Evolutionary conservation across 306 rosid genomes (phyloP).

Genomic region (Quercus cerris): DNA sequence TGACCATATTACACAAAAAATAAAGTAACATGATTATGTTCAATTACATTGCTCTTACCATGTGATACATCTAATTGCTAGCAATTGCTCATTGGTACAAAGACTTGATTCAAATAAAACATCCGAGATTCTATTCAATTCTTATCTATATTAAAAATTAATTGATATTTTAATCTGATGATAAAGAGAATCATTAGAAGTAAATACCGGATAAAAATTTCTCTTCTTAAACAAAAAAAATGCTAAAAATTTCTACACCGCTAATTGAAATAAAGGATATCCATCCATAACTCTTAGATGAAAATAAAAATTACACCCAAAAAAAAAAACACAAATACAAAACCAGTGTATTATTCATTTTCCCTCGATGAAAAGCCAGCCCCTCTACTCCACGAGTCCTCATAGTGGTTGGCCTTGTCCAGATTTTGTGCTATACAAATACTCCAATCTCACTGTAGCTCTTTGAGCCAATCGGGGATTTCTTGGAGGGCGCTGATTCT

Average conservation of each 20-base stretch:
- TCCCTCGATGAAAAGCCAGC: background rate
- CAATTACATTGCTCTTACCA: too few species aligned
- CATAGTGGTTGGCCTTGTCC: background rate
- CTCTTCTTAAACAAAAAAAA: fast-evolving
- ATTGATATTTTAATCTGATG: too few species aligned
- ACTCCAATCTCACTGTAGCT: too few species aligned
- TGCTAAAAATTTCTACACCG: background rate
- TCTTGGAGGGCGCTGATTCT: background rate
- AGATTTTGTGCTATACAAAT: too few species aligned
- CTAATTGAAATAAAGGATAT: background rate
- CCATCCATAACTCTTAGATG: background rate
- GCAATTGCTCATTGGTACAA: too few species aligned
- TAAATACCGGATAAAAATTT: fast-evolving
- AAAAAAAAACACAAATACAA: background rate
- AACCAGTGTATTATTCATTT: background rate
- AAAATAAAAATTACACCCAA: background rate
- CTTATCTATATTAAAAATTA: too few species aligned
- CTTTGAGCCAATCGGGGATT: too few species aligned
- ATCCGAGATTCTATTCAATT: too few species aligned
- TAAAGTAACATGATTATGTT: too few species aligned
- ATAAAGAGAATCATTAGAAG: fast-evolving
- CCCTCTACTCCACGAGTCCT: background rate
- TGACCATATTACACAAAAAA: background rate
- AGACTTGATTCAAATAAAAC: fast-evolving
- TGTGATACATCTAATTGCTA: too few species aligned